Percentiles rank a stretch among this genome's conserved stretches.
These are phyloP conservation scores for Lactarius quietus DNA, from an alignment of 768 basidiomycete genomes.

Conservation along the genomic window DNA sequence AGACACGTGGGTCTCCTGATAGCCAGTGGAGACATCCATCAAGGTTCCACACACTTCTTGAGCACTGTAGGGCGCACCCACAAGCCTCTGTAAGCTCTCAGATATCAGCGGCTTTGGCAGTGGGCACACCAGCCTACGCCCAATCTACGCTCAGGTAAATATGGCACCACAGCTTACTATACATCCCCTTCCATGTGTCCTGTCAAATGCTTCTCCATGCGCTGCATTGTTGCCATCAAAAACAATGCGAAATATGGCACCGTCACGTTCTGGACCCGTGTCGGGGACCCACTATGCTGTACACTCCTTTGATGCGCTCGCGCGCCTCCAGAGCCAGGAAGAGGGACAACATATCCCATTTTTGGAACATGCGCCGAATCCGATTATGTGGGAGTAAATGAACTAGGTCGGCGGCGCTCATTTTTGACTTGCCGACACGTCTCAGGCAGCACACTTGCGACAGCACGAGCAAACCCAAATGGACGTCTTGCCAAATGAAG, in stretches of 20 bases:
- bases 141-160: no score
- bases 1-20: no score
- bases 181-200: not conserved
- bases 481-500: not conserved
- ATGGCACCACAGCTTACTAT: not conserved
- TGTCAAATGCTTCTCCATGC: not conserved
- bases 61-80: no score
- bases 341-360: not conserved
- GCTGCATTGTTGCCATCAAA: not conserved
- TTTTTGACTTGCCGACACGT: not conserved
- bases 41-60: not conserved
- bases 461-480: not conserved
- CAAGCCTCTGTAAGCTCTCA: no score
- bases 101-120: not conserved
- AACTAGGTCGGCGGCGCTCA: no score
- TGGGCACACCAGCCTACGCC: not conserved
- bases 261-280: not conserved
- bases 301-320: not conserved
- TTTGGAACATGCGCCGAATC: not conserved
- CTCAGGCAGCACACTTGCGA: not conserved
- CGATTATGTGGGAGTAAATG: not conserved
- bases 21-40: no score
- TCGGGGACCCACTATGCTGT: not conserved
- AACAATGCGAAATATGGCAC: not conserved
- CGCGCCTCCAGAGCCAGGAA: not conserved